phyloP scores from a whole-genome alignment of 2,329 filamentous ascomycete genomes.

The Sporothrix euskadiensis region DNA sequence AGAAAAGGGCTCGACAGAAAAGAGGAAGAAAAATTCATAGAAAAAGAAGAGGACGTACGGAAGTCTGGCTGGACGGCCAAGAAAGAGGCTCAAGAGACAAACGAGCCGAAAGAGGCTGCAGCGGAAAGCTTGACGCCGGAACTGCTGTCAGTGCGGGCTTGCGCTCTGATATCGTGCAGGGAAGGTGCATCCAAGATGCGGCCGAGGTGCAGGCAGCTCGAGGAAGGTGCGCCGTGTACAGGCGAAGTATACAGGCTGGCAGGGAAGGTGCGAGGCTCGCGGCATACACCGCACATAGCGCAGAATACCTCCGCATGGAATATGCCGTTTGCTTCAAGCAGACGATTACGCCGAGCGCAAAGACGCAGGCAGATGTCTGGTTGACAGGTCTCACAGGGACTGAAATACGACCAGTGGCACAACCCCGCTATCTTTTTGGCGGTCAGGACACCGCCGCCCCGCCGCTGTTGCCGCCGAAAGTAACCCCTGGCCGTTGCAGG shows the following conservation, averaged over 20 bases:
- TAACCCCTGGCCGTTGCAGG: neutral
- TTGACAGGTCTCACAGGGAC: neutral
- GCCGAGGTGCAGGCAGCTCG: neutral
- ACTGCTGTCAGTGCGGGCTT: conserved; percentile 12
- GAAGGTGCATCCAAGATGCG: neutral
- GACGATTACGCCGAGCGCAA: neutral
- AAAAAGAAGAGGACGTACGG: neutral
- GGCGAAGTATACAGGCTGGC: neutral
- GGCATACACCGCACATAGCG: conserved; percentile 5
- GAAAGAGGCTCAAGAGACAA: neutral
- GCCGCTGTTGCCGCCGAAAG: conserved; percentile 8
- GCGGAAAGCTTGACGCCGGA: neutral
- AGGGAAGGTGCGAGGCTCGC: neutral
- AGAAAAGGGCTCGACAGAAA: neutral
- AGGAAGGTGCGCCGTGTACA: neutral
- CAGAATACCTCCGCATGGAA: neutral
- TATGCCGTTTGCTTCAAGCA: neutral
- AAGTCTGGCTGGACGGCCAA: neutral
- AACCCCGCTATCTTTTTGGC: conserved; percentile 21
- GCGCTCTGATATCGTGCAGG: neutral
- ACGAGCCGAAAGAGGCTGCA: neutral
- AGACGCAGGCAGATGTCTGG: neutral
- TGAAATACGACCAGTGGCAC: conserved; percentile 1
- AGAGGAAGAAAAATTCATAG: neutral
- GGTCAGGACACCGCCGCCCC: conserved; percentile 11